Evolutionary conservation across 179 eudicot genomes (phyloP).

Genomic region (Pouteria campechiana): DNA sequence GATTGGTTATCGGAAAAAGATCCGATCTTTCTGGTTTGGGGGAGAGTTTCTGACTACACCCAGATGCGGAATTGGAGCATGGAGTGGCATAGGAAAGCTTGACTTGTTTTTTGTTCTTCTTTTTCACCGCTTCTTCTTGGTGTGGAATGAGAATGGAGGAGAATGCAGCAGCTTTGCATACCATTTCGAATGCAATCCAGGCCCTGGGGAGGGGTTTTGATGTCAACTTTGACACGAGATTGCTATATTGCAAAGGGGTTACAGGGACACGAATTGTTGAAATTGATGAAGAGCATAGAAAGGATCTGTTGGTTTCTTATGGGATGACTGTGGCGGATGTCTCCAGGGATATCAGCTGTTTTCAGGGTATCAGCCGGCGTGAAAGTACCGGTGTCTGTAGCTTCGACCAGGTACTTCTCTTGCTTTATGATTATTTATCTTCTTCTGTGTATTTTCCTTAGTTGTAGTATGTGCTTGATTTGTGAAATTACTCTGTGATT

Average conservation of each 20-base stretch:
- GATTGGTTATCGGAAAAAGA: too few species aligned
- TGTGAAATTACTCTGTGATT: too few species aligned
- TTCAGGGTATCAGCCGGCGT: constrained; percentile 22
- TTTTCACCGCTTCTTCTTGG: background rate
- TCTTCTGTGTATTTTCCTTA: background rate
- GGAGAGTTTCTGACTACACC: too few species aligned
- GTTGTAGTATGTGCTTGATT: background rate
- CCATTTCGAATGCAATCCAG: constrained; percentile 62
- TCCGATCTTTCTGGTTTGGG: too few species aligned
- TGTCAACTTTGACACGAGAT: constrained; percentile 78
- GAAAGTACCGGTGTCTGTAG: constrained; percentile 47
- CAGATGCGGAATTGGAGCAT: too few species aligned
- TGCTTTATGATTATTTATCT: background rate
- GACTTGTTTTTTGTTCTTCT: background rate
- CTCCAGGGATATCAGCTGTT: constrained; percentile 42
- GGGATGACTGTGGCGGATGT: constrained; percentile 47
- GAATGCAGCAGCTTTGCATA: constrained; percentile 68
- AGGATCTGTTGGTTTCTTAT: constrained; percentile 56
- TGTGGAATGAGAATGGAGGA: constrained; percentile 35
- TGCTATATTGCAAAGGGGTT: constrained; percentile 75
- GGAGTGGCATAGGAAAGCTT: too few species aligned
- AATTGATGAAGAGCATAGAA: constrained; percentile 53
- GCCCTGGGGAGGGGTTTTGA: constrained; percentile 89
- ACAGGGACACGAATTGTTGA: constrained; percentile 62
- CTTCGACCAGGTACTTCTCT: constrained; percentile 62